These are phyloP conservation scores for Lunularia cruciata DNA, from an alignment of 225 moss, liverwort and hornwort species.

Conservation along the genomic window DNA sequence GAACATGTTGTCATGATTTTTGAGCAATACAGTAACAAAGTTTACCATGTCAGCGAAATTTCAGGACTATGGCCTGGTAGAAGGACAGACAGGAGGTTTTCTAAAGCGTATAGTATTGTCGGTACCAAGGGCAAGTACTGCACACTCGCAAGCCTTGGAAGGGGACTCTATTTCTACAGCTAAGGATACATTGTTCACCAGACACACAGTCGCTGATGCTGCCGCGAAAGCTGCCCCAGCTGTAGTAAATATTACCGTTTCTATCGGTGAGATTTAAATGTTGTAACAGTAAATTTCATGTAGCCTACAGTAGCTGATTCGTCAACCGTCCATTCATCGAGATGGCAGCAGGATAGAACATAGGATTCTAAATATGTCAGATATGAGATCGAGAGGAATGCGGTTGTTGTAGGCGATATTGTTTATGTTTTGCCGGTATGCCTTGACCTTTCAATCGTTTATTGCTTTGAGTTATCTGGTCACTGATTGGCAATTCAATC, in stretches of 20 bases:
- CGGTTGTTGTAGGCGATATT: too few species aligned
- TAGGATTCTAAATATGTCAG: too few species aligned
- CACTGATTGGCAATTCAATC: conserved; percentile 22
- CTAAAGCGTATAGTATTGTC: conserved; percentile 11
- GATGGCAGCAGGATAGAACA: too few species aligned
- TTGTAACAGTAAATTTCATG: too few species aligned
- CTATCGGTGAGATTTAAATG: conserved; percentile 54
- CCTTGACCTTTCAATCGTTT: not conserved
- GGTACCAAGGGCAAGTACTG: conserved; percentile 8
- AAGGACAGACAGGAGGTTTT: not conserved
- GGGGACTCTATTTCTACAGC: conserved; percentile 20
- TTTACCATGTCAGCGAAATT: conserved; percentile 15
- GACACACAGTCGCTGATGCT: conserved; percentile 89
- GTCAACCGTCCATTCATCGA: too few species aligned
- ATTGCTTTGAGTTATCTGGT: not conserved
- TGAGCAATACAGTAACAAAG: not conserved
- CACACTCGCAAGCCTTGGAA: conserved; percentile 32
- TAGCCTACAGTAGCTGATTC: too few species aligned
- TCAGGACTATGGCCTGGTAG: conserved; percentile 2
- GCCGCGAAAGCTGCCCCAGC: conserved; percentile 91
- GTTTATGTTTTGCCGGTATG: not conserved
- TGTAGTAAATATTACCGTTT: conserved; percentile 83
- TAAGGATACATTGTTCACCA: conserved; percentile 51
- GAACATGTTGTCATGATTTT: not conserved
- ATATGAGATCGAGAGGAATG: too few species aligned